These are phyloP conservation scores for Aspergillus eucalypticola DNA, from an alignment of 2,329 filamentous ascomycete genomes.

Conservation along the genomic window DNA sequence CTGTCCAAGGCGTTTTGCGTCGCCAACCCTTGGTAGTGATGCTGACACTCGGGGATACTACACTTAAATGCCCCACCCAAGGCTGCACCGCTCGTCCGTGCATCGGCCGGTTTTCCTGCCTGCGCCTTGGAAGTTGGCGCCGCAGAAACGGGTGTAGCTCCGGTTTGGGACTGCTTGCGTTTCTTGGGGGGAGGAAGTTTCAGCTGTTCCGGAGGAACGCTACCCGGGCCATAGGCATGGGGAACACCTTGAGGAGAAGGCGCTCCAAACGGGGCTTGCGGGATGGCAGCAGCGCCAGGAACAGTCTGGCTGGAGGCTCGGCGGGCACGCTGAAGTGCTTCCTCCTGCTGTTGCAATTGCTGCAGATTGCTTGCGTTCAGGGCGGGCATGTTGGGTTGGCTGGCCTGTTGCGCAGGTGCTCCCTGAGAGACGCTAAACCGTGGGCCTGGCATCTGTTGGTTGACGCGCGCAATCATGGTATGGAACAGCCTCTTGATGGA, in stretches of 20 bases:
- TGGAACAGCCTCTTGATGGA: slow-evolving; percentile 46
- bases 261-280: slow-evolving; percentile 56
- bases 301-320: slow-evolving; percentile 42
- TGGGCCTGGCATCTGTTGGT: slow-evolving; percentile 26
- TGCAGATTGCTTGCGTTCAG: slow-evolving; percentile 51
- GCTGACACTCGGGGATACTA: slow-evolving; percentile 53
- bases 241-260: slow-evolving; percentile 60
- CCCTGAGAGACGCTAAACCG: slow-evolving; percentile 27
- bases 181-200: slow-evolving; percentile 60
- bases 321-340: slow-evolving; percentile 42
- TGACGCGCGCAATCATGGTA: slow-evolving; percentile 38
- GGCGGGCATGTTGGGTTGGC: slow-evolving; percentile 33
- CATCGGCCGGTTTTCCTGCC: slow-evolving; percentile 34
- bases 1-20: slow-evolving; percentile 56
- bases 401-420: slow-evolving; percentile 22
- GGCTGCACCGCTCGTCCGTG: slow-evolving; percentile 38
- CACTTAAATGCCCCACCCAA: slow-evolving; percentile 55
- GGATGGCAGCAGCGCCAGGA: slow-evolving; percentile 51
- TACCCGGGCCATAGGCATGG: slow-evolving; percentile 54
- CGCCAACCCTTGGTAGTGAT: slow-evolving; percentile 56
- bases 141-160: slow-evolving; percentile 28
- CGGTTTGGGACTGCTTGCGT: slow-evolving; percentile 54
- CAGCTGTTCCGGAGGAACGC: slow-evolving; percentile 58
- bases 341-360: slow-evolving; percentile 49
- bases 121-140: slow-evolving; percentile 33